Evolutionary conservation across 768 basidiomycete species (phyloP).

Genomic region (Lactifluus volemus): DNA sequence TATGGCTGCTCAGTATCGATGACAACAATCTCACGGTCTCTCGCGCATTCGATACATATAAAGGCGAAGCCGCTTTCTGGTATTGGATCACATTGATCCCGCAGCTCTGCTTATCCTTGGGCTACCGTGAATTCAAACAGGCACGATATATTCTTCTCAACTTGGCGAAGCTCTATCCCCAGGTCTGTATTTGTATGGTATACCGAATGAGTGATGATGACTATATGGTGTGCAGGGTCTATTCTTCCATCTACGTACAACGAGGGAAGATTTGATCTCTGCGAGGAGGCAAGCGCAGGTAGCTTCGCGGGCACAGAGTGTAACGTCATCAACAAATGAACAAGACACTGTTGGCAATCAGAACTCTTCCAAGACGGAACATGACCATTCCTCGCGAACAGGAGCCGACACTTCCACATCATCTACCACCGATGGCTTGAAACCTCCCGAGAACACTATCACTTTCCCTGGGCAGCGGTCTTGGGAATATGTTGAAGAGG

Average conservation of each 20-base stretch:
- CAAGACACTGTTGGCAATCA: conserved; percentile 9
- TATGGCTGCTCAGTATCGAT: conserved; percentile 96
- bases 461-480: conserved; percentile 48
- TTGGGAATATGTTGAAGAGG: conserved; percentile 89
- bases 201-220: neutral
- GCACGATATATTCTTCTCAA: conserved; percentile 83
- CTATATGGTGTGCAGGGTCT: conserved; percentile 52
- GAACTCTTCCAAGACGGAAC: conserved; percentile 1
- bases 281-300: conserved; percentile 36
- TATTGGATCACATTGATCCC: conserved; percentile 98
- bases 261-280: conserved; percentile 56
- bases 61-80: conserved; percentile 95
- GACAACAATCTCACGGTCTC: conserved; percentile 64
- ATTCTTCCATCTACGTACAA: conserved; percentile 90
- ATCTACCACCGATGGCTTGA: conserved; percentile 12
- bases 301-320: conserved; percentile 25
- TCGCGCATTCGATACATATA: conserved; percentile 86
- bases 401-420: conserved; percentile 8
- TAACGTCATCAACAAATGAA: conserved; percentile 1
- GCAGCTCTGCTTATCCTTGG: conserved; percentile 82
- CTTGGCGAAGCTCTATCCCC: conserved; percentile 86
- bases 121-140: conserved; percentile 87
- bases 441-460: conserved; percentile 23
- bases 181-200: conserved; percentile 40
- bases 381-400: conserved; percentile 5